Base-by-base conservation (phyloP, 2,329 filamentous ascomycete genomes). In the Metarhizium brunneum region DNA sequence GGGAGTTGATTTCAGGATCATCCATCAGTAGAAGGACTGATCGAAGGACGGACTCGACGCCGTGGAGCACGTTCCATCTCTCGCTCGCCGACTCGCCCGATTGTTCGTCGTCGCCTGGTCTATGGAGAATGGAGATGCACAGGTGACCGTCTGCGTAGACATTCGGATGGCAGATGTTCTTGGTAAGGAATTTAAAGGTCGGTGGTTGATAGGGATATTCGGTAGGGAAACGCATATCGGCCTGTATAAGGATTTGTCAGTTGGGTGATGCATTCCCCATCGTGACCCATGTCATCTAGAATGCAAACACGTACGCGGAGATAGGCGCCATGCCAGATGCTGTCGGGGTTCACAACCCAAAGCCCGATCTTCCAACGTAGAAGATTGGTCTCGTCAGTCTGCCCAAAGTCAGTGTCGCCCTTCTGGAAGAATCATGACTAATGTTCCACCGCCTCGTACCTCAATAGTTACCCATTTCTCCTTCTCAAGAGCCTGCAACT, bases 121-220 rank as follows among this genome's bases (percentile, higher is more conserved):
- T 82, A 71, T 99, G 92, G 11, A 99, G 84, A 65, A 99, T 99
- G 49, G 92, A 96, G 69, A 99, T 97, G 76, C 94, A 97, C 48
- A 97, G 81, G 62, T 86, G 86, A 64, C 92, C 92, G 69, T 96
- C 89, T 6, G 84, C 74, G 74, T 97, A 97, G 66, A 99, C 86
- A 70, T 99, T 99, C 3, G 92, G 92, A 70, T 99, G 92, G 73
- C 84, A 90, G 59, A 97, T 86, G 16, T 88, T 84, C 38, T 80
- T 81, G 25, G 76, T 74, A 18, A 84, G 69, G 73, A 99, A 97
- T 60, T 86, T 86, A 77, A 99, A 97, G 55, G 86, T 87, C 30
- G 92, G 92, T 32, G 92, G 92, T 47, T 83, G 80, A 74, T 89
- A 95, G 0, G 94, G 94, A 71, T 97, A 99, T 64, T 96, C 92